phyloP scores from a whole-genome alignment of 495 filamentous ascomycete species.

The Apodospora peruviana region DNA sequence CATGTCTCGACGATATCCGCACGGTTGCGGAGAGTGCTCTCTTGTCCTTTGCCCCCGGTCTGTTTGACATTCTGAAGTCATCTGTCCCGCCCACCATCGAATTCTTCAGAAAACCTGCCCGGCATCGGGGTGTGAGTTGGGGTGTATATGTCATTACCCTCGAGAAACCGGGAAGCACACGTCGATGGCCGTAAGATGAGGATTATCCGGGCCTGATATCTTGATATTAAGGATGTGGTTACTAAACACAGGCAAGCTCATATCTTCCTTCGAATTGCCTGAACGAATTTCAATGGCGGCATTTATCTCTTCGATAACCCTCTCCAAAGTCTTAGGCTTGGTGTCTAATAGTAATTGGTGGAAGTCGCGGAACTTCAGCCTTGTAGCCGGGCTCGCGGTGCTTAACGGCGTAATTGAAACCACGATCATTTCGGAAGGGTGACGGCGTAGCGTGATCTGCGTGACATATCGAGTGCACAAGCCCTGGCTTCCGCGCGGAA shows the following conservation, averaged over 20 bases:
- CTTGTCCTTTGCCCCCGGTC: too few relatives aligned
- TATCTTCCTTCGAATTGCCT: constrained; percentile 13
- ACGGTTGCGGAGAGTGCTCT: too few relatives aligned
- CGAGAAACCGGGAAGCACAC: too few relatives aligned
- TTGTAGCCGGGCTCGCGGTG: constrained; percentile 5
- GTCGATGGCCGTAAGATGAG: constrained; percentile 18
- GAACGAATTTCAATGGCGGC: constrained; percentile 38
- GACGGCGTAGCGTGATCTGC: constrained; percentile 50
- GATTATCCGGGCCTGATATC: constrained; percentile 44
- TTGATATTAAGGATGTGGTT: constrained; percentile 55
- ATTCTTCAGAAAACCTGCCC: too few relatives aligned
- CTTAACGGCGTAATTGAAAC: constrained; percentile 42
- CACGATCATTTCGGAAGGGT: constrained; percentile 20
- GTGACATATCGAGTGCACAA: constrained; percentile 56
- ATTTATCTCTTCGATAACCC: constrained; percentile 33
- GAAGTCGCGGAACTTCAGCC: constrained; percentile 10
- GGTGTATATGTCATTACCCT: too few relatives aligned
- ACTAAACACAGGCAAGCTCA: constrained; percentile 39
- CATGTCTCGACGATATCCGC: too few relatives aligned
- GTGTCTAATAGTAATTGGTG: constrained; percentile 13
- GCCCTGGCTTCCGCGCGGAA: constrained; percentile 43
- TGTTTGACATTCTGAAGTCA: too few relatives aligned
- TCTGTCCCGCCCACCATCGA: too few relatives aligned
- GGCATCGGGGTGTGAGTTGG: too few relatives aligned
- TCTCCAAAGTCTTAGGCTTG: constrained; percentile 14